Percentiles rank a stretch among this genome's conserved stretches.
These are phyloP conservation scores for Cytospora mali DNA, from an alignment of 2,329 filamentous ascomycete species.

Conservation along the genomic window DNA sequence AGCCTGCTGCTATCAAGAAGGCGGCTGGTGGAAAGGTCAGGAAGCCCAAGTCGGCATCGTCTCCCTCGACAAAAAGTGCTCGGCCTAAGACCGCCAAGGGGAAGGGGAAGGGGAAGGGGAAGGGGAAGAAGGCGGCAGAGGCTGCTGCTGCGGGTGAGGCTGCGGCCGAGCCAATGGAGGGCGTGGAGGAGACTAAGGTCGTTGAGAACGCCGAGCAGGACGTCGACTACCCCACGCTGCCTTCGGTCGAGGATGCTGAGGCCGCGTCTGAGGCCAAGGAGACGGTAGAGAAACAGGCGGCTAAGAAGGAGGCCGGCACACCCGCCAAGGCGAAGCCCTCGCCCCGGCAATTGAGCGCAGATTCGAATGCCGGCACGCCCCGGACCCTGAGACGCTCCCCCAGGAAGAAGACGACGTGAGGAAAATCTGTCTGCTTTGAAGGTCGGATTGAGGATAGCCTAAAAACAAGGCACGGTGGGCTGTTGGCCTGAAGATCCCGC, in stretches of 20 bases:
- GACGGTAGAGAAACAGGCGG: background rate
- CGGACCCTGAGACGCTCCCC: slow-evolving; percentile 27
- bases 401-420: slow-evolving; percentile 21
- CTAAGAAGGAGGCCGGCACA: slow-evolving; percentile 1
- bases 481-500: background rate
- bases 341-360: slow-evolving; percentile 22
- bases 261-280: background rate
- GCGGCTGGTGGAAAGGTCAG: background rate
- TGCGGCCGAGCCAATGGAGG: slow-evolving; percentile 16
- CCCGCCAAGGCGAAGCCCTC: slow-evolving; percentile 13
- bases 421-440: background rate
- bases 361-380: slow-evolving; percentile 25
- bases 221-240: slow-evolving; percentile 16
- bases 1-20: slow-evolving; percentile 4
- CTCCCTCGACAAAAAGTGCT: background rate
- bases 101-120: too few relatives aligned
- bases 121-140: background rate
- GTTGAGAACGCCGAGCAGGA: slow-evolving; percentile 16
- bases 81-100: slow-evolving; percentile 25
- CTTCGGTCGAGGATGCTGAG: slow-evolving; percentile 17
- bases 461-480: background rate
- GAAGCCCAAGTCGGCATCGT: slow-evolving; percentile 9
- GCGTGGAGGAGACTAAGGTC: slow-evolving; percentile 12
- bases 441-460: background rate
- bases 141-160: slow-evolving; percentile 7